A percentile compares a stretch with the other conserved stretches of the same genome.
These are phyloP conservation scores for Alternaria gansuensis DNA, from an alignment of 2,329 filamentous ascomycete genomes.

Conservation along the genomic window DNA sequence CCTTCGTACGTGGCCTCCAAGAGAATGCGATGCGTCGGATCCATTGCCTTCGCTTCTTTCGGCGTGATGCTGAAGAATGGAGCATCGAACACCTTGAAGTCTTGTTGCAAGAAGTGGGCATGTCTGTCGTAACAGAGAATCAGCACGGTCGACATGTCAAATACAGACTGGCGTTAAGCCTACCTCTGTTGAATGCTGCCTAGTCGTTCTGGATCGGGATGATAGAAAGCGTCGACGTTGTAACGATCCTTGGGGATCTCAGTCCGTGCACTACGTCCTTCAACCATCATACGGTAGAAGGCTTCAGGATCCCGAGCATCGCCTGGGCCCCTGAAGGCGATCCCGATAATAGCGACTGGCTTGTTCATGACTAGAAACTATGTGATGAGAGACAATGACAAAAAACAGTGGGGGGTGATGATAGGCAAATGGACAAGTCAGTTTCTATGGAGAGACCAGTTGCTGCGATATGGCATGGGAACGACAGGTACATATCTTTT, in stretches of 20 bases:
- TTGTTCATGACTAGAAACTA: conserved; percentile 2
- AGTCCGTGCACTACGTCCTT: conserved; percentile 44
- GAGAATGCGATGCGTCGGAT: conserved; percentile 40
- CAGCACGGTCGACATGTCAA: neutral
- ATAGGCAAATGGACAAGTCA: neutral
- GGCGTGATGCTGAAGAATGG: conserved; percentile 37
- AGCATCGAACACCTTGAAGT: conserved; percentile 50
- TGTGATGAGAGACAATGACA: neutral
- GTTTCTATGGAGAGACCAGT: neutral
- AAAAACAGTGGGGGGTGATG: neutral
- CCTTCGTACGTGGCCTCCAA: conserved; percentile 47
- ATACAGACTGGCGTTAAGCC: neutral
- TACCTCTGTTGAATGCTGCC: conserved; percentile 23
- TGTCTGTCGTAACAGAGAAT: neutral
- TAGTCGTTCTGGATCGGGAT: conserved; percentile 16
- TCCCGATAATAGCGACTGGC: conserved; percentile 15
- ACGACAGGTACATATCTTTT: neutral
- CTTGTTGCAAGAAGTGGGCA: conserved; percentile 31
- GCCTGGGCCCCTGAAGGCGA: conserved; percentile 13
- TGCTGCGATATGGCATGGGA: neutral
- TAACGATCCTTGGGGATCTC: conserved; percentile 36
- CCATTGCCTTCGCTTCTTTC: conserved; percentile 35
- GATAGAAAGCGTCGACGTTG: conserved; percentile 32
- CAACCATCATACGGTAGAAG: conserved; percentile 31
- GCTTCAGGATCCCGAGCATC: conserved; percentile 15